A percentile compares a stretch with the other conserved stretches of the same genome.
Evolutionary conservation across 768 basidiomycete genomes (phyloP).

Genomic region (Mycena latifolia): DNA sequence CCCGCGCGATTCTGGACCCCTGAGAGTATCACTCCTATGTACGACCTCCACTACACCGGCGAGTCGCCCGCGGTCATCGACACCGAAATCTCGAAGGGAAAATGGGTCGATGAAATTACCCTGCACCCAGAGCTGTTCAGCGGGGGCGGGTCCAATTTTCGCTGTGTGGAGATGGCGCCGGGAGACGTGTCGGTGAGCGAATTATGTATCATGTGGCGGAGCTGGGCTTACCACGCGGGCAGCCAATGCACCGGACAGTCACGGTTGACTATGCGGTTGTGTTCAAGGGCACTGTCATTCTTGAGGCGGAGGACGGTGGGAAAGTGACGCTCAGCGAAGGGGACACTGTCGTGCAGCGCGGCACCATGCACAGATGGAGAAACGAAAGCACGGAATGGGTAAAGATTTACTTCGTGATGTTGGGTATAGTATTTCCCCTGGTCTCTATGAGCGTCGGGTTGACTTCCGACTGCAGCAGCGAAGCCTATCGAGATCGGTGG

Average conservation of each 20-base stretch:
- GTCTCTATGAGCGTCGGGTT: background rate
- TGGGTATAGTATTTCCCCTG: constrained; percentile 19
- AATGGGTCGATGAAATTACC: constrained; percentile 31
- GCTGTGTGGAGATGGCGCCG: constrained; percentile 18
- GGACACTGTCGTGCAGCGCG: constrained; percentile 42
- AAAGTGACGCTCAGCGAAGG: constrained; percentile 37
- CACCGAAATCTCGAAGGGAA: constrained; percentile 15
- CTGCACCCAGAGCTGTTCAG: constrained; percentile 11
- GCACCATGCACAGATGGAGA: constrained; percentile 42
- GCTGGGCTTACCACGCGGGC: too few relatives aligned
- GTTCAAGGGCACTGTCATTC: constrained; percentile 33
- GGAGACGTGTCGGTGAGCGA: constrained; percentile 22
- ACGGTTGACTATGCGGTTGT: constrained; percentile 43
- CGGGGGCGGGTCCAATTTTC: constrained; percentile 15
- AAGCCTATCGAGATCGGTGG: too few relatives aligned
- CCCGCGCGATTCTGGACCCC: background rate
- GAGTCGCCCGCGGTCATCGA: too few relatives aligned
- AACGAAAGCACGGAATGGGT: constrained; percentile 42
- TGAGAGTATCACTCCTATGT: background rate
- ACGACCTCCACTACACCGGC: too few relatives aligned
- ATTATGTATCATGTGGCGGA: too few relatives aligned
- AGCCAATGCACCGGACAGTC: too few relatives aligned
- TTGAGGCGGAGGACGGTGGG: constrained; percentile 40
- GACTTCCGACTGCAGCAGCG: background rate
- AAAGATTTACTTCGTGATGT: constrained; percentile 37